Evolutionary conservation across 805 yeast species (phyloP), one percentile per base, ranked within the genome.

Genomic region (Suhomyces sp.): DNA sequence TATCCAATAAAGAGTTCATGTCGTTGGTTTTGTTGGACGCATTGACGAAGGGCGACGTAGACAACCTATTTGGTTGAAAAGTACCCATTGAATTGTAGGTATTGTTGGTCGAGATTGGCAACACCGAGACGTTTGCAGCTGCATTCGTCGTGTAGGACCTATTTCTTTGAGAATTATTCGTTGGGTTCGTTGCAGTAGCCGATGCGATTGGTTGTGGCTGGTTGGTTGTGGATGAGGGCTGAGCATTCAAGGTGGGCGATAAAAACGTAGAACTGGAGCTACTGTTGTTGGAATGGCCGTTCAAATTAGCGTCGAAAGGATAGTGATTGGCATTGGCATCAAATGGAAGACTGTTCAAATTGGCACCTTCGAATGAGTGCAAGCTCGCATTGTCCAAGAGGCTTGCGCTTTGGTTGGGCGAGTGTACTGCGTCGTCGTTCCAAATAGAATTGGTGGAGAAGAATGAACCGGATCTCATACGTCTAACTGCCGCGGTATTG

Each of bases 401-500:
- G 4, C 31, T 36, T 11, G 41, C 19, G 24, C 34, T 31, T 14
- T 38, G 43, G 6, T 44, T 39, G 7, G 46, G 43, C 5, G 50
- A 42, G 26, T 46, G 54, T 2, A 48, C 34, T 2, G 51, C 46
- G 30, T 70, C 75, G 47, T 73, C 79, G 42, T 75, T 74, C 85
- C 85, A 79, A 35, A 79, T 78, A 25, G 82, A 75, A 42, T 65
- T 57, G 3, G 69, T 59, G 17, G 68, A 60, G 43, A 74, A 66
- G 29, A 78, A 58, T 1, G 82, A 76, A 4, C 81, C 78, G 1
- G 83, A 77, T 35, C 85, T 68, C 43, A 74, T 57, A 44, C 84
- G 59, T 20, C 66, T 56, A 39, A 58, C 43, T 6, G 44, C 30
- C 14, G 39, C 21, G 8, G 19, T 25, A 17, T 28, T 22, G 7